phyloP scores from a whole-genome alignment of 441 rosid species.

The Adansonia madagascariensis region DNA sequence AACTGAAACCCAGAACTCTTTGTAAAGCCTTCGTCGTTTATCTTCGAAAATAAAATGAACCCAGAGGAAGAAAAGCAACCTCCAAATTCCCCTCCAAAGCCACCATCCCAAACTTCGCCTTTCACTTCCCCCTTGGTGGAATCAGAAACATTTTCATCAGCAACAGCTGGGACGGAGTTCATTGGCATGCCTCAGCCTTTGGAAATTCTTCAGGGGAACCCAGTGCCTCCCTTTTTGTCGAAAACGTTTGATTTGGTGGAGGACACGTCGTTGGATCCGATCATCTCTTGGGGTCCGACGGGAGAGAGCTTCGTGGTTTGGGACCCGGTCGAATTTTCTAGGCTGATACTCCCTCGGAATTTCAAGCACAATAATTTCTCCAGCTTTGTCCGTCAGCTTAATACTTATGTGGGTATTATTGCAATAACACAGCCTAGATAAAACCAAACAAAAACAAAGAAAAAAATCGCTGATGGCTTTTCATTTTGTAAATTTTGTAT shows the following conservation, averaged over 20 bases:
- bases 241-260: conserved; percentile 72
- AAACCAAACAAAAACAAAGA: conserved; percentile 17
- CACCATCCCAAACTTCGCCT: conserved; percentile 29
- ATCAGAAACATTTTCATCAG: conserved; percentile 25
- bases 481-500: conserved; percentile 12
- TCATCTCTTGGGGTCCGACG: conserved; percentile 62
- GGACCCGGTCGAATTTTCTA: conserved; percentile 68
- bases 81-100: conserved; percentile 31
- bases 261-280: conserved; percentile 53
- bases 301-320: conserved; percentile 72
- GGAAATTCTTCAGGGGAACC: conserved; percentile 58
- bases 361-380: conserved; percentile 82
- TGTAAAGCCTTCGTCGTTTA: background rate
- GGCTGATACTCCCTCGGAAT: conserved; percentile 58
- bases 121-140: conserved; percentile 31
- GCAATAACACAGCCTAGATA: conserved; percentile 34
- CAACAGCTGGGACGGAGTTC: conserved; percentile 23
- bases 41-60: conserved; percentile 39
- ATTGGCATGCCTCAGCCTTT: conserved; percentile 57
- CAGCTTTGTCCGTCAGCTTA: conserved; percentile 80
- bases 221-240: conserved; percentile 66
- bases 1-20: background rate
- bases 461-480: background rate
- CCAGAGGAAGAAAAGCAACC: conserved; percentile 37
- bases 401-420: conserved; percentile 75